phyloP scores from a whole-genome alignment of 2,329 filamentous ascomycete species.

The Samsoniella hepiali region DNA sequence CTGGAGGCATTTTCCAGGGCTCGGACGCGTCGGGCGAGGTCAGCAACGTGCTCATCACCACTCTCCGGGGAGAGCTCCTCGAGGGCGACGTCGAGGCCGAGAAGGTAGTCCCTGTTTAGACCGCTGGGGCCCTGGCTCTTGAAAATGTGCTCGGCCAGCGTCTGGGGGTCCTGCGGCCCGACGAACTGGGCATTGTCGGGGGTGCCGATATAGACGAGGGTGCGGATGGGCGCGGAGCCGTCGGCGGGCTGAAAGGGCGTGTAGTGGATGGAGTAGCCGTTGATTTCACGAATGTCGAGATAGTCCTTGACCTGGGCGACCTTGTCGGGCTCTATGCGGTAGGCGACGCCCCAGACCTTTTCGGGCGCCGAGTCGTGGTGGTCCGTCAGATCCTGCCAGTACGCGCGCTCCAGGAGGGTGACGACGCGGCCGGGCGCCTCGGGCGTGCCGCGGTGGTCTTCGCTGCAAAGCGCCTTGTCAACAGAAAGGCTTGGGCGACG shows the following conservation, averaged over 20 bases:
- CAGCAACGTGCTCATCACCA: constrained; percentile 78
- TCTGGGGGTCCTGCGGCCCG: constrained; percentile 74
- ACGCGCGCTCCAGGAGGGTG: constrained; percentile 79
- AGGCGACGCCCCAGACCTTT: constrained; percentile 87
- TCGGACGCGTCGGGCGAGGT: constrained; percentile 71
- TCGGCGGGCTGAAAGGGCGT: constrained; percentile 68
- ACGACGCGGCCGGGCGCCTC: constrained; percentile 85
- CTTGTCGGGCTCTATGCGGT: constrained; percentile 70
- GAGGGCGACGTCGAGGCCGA: constrained; percentile 73
- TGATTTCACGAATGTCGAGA: constrained; percentile 94
- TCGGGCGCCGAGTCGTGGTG: constrained; percentile 58
- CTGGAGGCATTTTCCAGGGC: constrained; percentile 42
- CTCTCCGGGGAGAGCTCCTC: constrained; percentile 70
- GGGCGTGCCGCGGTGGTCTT: constrained; percentile 92
- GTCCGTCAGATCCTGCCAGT: constrained; percentile 77
- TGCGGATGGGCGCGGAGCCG: constrained; percentile 41
- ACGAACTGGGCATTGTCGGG: constrained; percentile 91
- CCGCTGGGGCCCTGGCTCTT: constrained; percentile 78
- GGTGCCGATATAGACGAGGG: constrained; percentile 89
- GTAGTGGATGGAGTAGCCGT: constrained; percentile 93
- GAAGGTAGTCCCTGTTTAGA: constrained; percentile 84
- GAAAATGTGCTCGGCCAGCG: constrained; percentile 77
- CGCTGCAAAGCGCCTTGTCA: constrained; percentile 46
- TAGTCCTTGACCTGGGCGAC: constrained; percentile 83
- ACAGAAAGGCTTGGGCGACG: background rate